Conservation (phyloP, 345 rosid genomes). For the Cardiospermum halicacabum region DNA sequence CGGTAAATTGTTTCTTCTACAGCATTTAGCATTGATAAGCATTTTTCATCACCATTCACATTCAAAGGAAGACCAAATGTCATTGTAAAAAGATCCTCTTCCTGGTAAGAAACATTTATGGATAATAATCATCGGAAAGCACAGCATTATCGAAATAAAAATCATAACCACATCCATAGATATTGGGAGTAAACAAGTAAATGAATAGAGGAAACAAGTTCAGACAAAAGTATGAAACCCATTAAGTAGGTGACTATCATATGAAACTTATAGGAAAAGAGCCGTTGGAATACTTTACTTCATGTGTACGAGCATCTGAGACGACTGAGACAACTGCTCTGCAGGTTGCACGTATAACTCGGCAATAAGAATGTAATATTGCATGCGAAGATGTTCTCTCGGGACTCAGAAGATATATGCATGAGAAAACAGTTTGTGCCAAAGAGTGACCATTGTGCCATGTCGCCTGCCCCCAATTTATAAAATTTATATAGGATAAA, state of each 20-base stretch:
- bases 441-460: slow-evolving; percentile 99
- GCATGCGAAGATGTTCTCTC: slow-evolving; percentile 87
- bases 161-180: not conserved
- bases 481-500: slow-evolving; percentile 16
- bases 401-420: slow-evolving; percentile 84
- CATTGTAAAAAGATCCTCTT: slow-evolving; percentile 92
- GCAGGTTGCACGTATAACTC: slow-evolving; percentile 85
- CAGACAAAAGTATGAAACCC: not conserved
- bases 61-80: slow-evolving; percentile 80
- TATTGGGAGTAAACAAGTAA: not conserved
- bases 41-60: slow-evolving; percentile 78
- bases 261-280: slow-evolving; percentile 28
- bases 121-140: slow-evolving; percentile 2
- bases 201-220: not conserved
- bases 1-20: slow-evolving; percentile 88
- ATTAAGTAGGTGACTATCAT: slow-evolving; percentile 11
- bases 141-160: slow-evolving; percentile 4
- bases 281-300: slow-evolving; percentile 76
- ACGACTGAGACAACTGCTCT: slow-evolving; percentile 88
- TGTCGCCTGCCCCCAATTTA: slow-evolving; percentile 69
- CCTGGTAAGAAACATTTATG: slow-evolving; percentile 39
- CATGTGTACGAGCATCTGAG: slow-evolving; percentile 98
- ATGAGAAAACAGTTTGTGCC: slow-evolving; percentile 99
- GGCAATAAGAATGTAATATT: slow-evolving; percentile 83
- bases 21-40: slow-evolving; percentile 76